Conservation (phyloP, 768 basidiomycete species). For the Mycena galopus region DNA sequence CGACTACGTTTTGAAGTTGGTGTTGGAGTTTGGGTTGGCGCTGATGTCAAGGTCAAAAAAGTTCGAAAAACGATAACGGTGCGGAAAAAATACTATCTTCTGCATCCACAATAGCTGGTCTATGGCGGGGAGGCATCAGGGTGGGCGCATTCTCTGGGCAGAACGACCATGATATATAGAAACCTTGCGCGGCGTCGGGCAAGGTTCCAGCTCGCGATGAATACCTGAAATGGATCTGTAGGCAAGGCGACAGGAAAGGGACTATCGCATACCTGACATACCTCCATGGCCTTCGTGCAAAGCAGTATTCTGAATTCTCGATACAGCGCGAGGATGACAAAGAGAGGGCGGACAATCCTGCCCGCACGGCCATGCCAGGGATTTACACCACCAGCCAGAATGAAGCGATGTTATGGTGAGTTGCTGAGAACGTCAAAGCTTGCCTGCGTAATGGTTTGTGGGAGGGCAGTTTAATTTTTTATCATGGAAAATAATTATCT, state of each 20-base stretch:
- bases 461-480: too few species aligned
- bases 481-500: too few species aligned
- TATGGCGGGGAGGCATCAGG: background rate
- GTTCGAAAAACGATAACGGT: background rate
- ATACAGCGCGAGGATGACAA: background rate
- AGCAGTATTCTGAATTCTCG: background rate
- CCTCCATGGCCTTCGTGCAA: background rate
- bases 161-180: background rate
- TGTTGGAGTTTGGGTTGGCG: background rate
- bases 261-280: background rate
- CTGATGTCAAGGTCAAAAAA: background rate
- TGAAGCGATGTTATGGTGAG: too few species aligned
- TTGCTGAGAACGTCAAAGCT: too few species aligned
- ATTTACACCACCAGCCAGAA: background rate
- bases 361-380: background rate
- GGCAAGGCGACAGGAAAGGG: background rate
- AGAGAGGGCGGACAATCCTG: background rate
- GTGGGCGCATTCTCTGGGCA: background rate
- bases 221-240: background rate
- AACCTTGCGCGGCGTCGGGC: background rate
- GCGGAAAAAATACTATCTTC: background rate
- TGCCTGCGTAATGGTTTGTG: too few species aligned
- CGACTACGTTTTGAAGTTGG: background rate
- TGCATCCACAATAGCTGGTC: background rate
- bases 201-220: background rate